Evolutionary conservation across 495 filamentous ascomycete species (phyloP), one percentile per base, ranked within the genome.

Genomic region (Aspergillus kassunensis): DNA sequence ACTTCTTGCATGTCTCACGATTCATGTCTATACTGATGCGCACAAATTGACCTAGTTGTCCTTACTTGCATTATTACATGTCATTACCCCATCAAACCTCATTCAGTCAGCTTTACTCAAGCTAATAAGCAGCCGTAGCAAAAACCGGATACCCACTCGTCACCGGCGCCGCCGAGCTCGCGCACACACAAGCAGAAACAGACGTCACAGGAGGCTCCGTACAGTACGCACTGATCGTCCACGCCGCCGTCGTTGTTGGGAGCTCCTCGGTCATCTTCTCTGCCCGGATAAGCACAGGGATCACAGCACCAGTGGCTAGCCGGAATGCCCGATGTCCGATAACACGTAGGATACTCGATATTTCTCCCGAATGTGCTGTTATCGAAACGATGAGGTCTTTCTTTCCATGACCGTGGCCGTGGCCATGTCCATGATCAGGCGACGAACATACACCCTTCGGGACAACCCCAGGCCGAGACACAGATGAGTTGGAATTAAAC

Each of bases 291-390:
- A 89, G 71, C 21, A 86, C 84, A 1, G 87, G 84, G 49, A 90
- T 88, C 6, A 86, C 77, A 39, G 82, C 84, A 12, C 87, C 85
- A 0, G 87, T 89, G 20, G 64, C 78, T 46, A 89, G 57, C 4
- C 66, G 66, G 55, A 89, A 90, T 8, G 49, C 20, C 15, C 77
- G 74, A 61, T 90, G 87, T 2, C 78, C 78, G 2, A 90, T 18
- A 57, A 77, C 81, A 42, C 78, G 61, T 51, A 89, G 59, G 9
- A 84, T 71, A 2, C 74, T 76, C 0, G 59, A 63, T 55, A 87
- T 87, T 60, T 86, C 81, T 11, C 84, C 85, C 0, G 80, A 84
- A 63, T 91, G 88, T 39, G 77, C 81, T 0, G 85, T 89, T 24
- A 89, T 69, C 42, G 80, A 84, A 12, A 89, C 77, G 58, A 78